phyloP scores from a whole-genome alignment of 225 moss, liverwort and hornwort species.

The Lunularia cruciata region DNA sequence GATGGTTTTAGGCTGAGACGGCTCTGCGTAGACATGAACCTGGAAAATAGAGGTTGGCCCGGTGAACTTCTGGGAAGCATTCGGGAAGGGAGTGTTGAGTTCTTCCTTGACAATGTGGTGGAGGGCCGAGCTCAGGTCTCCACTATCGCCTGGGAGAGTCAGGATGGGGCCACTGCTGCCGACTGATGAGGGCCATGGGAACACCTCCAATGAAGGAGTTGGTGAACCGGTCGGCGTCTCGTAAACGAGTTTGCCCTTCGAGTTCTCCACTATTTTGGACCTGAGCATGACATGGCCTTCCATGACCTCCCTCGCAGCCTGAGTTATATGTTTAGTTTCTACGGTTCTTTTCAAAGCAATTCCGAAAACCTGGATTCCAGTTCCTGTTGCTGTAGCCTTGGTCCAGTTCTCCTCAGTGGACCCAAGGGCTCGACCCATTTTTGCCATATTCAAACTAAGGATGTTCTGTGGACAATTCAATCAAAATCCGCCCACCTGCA shows the following conservation, averaged over 20 bases:
- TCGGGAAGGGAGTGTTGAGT: conserved; percentile 64
- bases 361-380: conserved; percentile 60
- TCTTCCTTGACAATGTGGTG: conserved; percentile 53
- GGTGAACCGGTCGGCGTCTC: conserved; percentile 22
- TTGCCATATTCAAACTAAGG: conserved; percentile 7
- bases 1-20: conserved; percentile 42
- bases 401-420: conserved; percentile 83
- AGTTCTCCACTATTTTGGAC: conserved; percentile 50
- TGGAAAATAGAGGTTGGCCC: conserved; percentile 58
- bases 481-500: not conserved
- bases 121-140: conserved; percentile 59
- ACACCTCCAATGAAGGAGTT: conserved; percentile 39
- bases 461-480: not conserved
- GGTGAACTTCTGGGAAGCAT: conserved; percentile 43
- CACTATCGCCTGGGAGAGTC: conserved; percentile 48
- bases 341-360: conserved; percentile 60
- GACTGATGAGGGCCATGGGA: conserved; percentile 58
- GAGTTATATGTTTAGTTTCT: conserved; percentile 44
- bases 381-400: conserved; percentile 63
- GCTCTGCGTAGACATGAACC: conserved; percentile 63
- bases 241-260: conserved; percentile 64
- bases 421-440: conserved; percentile 53
- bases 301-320: conserved; percentile 59
- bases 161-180: conserved; percentile 32
- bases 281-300: conserved; percentile 60